Evolutionary conservation across 768 basidiomycete genomes (phyloP), one percentile per base, ranked within the genome.

Genomic region (Sistotremastrum suecicum): DNA sequence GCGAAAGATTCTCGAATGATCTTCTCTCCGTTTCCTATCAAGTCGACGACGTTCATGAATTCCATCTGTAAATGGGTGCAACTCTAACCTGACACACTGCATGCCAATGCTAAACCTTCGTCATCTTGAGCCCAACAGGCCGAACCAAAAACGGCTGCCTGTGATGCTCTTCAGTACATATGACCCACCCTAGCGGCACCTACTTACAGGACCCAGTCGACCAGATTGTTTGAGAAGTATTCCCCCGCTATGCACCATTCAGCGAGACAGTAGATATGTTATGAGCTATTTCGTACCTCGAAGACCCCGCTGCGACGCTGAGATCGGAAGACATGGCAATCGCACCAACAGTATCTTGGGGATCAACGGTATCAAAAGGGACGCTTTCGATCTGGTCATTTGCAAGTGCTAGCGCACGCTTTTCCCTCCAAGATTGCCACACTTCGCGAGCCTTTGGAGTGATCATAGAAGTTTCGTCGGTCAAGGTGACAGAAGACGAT

Each of bases 271-370:
- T 11, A 8, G 34, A 37, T 42, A 53, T 29, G 9, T 37, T 2
- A 33, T 40, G 5, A 38, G 43, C 38, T 50, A 58, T 46, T 3
- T 36, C 48, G 11, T 32, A 56, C 56, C 56, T 57, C 7, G 56
- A 57, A 4, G 56, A 56, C 5, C 57, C 42, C 58, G 53, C 38
- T 56, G 64, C 36, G 53, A 61, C 44, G 54, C 50, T 45, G 58
- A 59, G 20, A 31, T 54, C 48, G 1, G 55, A 53, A 51, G 71
- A 67, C 60, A 71, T 75, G 9, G 66, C 76, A 34, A 85, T 67
- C n/a, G 83, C 84, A 10, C 86, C 86, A 5, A 89, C 86, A 0
- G 86, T 89, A 57, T 89, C 86, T 55, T 86, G 81, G 20, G 20
- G 20, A 20, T 20, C 20, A 20, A 20, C 20, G 20, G 1, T 45